Base-by-base conservation (phyloP, 208 protist genomes). In the Strigomonas galati region DNA sequence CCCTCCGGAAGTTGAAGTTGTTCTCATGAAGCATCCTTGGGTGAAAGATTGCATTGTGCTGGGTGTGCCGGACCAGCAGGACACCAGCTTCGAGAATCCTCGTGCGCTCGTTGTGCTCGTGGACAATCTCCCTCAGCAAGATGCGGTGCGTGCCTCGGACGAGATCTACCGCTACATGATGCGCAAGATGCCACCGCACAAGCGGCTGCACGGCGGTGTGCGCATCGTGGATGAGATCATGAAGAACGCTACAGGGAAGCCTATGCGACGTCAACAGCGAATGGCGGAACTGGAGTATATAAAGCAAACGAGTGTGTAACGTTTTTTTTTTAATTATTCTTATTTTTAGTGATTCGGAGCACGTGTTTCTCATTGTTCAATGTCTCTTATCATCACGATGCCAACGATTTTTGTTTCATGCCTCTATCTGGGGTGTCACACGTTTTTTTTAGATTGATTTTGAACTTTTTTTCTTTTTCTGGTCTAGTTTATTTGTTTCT, bases 11-110 rank as follows among this genome's bases (percentile, higher is more conserved):
- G 43, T 97, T 0, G 92, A 97, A 71, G 84, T 58, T 10, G 23
- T 84, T 17, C 35, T 94, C 12, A 31, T 84, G 15, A 40, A 60
- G 17, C 82, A 95, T 55, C 78, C 82, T 55, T 67, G 62, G 43
- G 79, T 97, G 27, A 43, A 44, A 5, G 92, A 97, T 71, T 72
- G 57, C 32, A 54, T 85, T 21, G 92, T 97, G 1, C 69, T 96
- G 23, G 80, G 81, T 48, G 64, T 93, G 28, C 69, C 78, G 1
- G 77, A 87, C 56, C 60, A 15, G 66, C 79, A 37, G 23, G 69
- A 69, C 66, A 72, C 55, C 44, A 79, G 77, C 63, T 81, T 74
- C 43, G 86, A 96, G 69, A 59, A 92, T 17, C 84, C 91, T 24
- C 74, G 79, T 27, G 92, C 88, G 2, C 90, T 83, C 7, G 79